These are phyloP conservation scores for Populus davidiana DNA, from an alignment of 345 rosid species.

Conservation along the genomic window DNA sequence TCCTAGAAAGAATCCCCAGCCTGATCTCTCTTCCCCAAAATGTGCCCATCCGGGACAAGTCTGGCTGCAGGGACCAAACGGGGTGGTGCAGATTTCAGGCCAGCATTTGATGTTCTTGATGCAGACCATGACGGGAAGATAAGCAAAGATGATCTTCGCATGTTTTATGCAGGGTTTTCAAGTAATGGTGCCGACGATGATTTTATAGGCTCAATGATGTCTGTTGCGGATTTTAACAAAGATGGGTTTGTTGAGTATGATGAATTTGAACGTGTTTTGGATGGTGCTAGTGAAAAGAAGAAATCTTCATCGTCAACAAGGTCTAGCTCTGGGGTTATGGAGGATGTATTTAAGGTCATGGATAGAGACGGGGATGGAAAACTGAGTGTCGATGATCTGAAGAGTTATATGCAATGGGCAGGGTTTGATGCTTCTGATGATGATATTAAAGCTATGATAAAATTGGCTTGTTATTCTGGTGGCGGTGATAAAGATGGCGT, in stretches of 20 bases:
- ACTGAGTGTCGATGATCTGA: constrained; percentile 59
- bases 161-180: constrained; percentile 50
- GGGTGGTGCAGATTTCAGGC: constrained; percentile 31
- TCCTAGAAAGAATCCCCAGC: neutral
- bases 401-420: constrained; percentile 61
- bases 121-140: constrained; percentile 87
- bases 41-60: constrained; percentile 29
- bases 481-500: constrained; percentile 50
- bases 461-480: constrained; percentile 57
- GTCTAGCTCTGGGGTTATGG: constrained; percentile 7
- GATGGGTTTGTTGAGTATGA: constrained; percentile 86
- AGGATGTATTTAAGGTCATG: constrained; percentile 71
- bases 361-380: constrained; percentile 84
- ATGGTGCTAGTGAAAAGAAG: neutral
- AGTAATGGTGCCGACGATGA: constrained; percentile 31
- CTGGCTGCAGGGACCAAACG: neutral
- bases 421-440: constrained; percentile 58
- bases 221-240: constrained; percentile 63
- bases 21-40: neutral
- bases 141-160: constrained; percentile 62
- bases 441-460: constrained; percentile 69
- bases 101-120: constrained; percentile 83
- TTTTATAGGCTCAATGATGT: constrained; percentile 64
- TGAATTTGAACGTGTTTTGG: constrained; percentile 57
- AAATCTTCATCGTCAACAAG: neutral